Base-by-base conservation (phyloP, 1,139 yeast genomes). In the Candida sp. region DNA sequence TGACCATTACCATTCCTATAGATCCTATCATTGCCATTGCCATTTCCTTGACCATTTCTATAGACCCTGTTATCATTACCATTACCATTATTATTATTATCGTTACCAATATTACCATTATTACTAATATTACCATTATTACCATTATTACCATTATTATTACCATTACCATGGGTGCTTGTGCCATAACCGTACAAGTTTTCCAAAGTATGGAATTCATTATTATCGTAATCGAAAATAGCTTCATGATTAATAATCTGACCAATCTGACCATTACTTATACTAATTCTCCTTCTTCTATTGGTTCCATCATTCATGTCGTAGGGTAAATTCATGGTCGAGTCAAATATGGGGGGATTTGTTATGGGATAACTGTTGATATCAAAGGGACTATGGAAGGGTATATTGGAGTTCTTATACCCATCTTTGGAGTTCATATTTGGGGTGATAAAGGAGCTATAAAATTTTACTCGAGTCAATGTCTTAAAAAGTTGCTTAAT, bases 261-360 rank as follows among this genome's bases (percentile, higher is more conserved):
- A 38, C 88, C 86, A 51, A 85, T 84, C 57, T 84, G 93, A 52
- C 93, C 93, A 61, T 84, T 84, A 11, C 90, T 83, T 41, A 85
- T 84, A 36, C 91, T 84, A 5, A 85, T 79, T 50, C 79, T 63
- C 53, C 91, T 68, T 56, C 90, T 71, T 45, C 84, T 67, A 5
- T 70, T 73, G 9, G 62, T 61, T 0, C 79, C 78, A 34, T 74
- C 75, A 44, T 51, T 66, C 43, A 57, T 57, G 45, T 57, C 57
- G 54, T 61, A 72, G 41, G 75, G 62, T 23, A 74, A 60, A 52
- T 69, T 66, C 66, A 77, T 64, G 4, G 81, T 70, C 37, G 77
- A 73, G 55, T 82, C 86, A 53, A 80, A 78, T 35, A 82, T 68
- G 4, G 87, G 87, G 1, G 87, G 87, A 52, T 80, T 81, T 1